Base-by-base conservation (phyloP, 176 grass and related monocot species). In the Aegilops umbellulata region DNA sequence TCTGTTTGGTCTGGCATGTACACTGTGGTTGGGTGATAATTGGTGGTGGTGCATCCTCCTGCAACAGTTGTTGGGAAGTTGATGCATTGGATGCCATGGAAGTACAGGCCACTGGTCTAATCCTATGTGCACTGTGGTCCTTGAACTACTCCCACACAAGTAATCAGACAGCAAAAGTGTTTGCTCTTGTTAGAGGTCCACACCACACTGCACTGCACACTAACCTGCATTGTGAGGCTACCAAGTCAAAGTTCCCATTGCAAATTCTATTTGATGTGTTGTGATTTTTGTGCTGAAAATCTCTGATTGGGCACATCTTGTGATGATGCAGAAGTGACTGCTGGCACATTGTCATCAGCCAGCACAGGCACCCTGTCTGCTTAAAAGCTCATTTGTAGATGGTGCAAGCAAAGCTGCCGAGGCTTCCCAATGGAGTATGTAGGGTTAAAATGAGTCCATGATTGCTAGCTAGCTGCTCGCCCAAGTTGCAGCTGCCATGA, bases 81-180 rank as follows among this genome's bases (percentile, higher is more conserved):
- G 82, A 85, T 88, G 90, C 86, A 85, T 84, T 82, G 90, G 86
- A 88, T 91, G 70, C 77, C 70, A 55, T 82, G 77, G 78, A 91
- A 91, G 86, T 88, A 88, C 90, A 91, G 70, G 80, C 78, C 82
- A 81, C 38, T 34, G 70, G 63, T 57, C 77, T 82, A 78, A 71
- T 88, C 62, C n/a, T 88, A 53, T 64, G 14, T 41, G 77, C 39
- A 15, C 20, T 77, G 86, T 88, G 82, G 90, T 85, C 86, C 86
- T 85, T 82, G 70, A 76, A 55, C 9, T 35, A 39, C 77, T 63
- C 47, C 24, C 53, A 19, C 64, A 84, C 80, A 47, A 80, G 65
- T 70, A 72, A 90, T 79, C 75, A 76, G 35, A 67, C 22, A 75
- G 29, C 81, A 68, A 80, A 80, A 80, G 34, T 58, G 35, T 80